Evolutionary conservation across 192 early-diverging fungal species (phyloP), one percentile per base, ranked within the genome.

Genomic region (Coemansia sp.): DNA sequence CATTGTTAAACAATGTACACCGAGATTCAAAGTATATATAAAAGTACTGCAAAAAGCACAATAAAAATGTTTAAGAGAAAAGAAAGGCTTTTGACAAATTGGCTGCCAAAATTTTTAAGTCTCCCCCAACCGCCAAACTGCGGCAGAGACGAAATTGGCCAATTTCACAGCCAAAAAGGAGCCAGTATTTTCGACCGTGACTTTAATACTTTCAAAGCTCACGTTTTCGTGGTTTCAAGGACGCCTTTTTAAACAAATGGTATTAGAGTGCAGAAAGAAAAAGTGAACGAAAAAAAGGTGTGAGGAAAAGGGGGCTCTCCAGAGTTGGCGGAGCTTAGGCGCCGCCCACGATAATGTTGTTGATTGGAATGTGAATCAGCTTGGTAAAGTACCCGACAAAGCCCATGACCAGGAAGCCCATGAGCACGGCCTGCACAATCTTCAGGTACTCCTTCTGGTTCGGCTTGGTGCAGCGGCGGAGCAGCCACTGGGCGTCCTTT

Each of bases 291-390:
- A n/a, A n/a, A n/a, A n/a, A n/a, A n/a, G n/a, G n/a, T n/a, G n/a
- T n/a, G n/a, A n/a, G n/a, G n/a, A n/a, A n/a, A n/a, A n/a, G n/a
- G n/a, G n/a, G n/a, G n/a, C n/a, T n/a, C n/a, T n/a, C n/a, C n/a
- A n/a, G n/a, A n/a, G n/a, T n/a, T n/a, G n/a, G n/a, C n/a, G n/a
- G n/a, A 11, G 14, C 3, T 46, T 71, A 78, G 33, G 76, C 76
- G 21, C 76, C 76, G 40, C 76, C 76, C 29, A 99, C 97, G 68
- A 99, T 92, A 73, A 99, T 97, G 86, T 98, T 97, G 89, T 98
- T 98, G 86, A 99, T 98, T 56, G 97, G 97, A 81, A 99, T 99
- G 81, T 99, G 97, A 59, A 99, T 94, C 69, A 99, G 85, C 85
- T 99, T 99, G 71, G 97, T 93, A 81, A 98, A 89, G 71, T 93